Evolutionary conservation across 768 basidiomycete species (phyloP), one percentile per base, ranked within the genome.

Genomic region (Sutorius australiensis): DNA sequence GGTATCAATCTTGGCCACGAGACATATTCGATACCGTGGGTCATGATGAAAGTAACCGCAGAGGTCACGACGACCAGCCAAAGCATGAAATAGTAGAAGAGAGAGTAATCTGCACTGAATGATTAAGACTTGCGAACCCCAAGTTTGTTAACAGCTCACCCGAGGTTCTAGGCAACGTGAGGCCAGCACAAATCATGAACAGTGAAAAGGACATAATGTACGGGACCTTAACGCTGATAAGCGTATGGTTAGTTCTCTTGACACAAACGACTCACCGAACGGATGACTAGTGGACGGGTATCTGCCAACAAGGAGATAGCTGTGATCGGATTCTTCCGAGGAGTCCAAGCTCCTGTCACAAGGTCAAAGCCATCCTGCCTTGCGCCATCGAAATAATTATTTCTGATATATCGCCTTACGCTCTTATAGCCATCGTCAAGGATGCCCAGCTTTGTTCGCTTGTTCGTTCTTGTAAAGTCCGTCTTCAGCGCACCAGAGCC

Each of bases 401-500:
- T 98, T 77, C 87, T 94, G 60, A 97, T 64, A 65, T 98, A 99
- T 55, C 97, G 82, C 72, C 83, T 76, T 0, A 83, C 67, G 21
- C 88, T 87, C 68, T 98, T 98, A 69, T 82, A 77, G 0, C 90
- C 90, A 70, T 99, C 97, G 62, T 93, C 85, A 36, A 97, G 61
- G 24, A 73, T 67, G 31, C 97, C 97, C 55, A 85, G 81, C 47
- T 75, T 81, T 3, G 93, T 94, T 32, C 97, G 80, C 68, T 87
- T 87, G 62, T 92, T 94, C 1, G 94, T 98, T 46, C 95, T 79
- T 16, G 95, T 98, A 66, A 93, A 97, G 70, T 98, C 97, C 0
- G 93, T 92, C 70, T 99, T 99, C 60, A 99, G 71, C 2, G 97
- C 97, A 12, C 90, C 95, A 30, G 95, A 94, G 17, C 97, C 97